Evolutionary conservation across 2,329 filamentous ascomycete genomes (phyloP), one percentile per base, ranked within the genome.

Genomic region (Rutstroemia sp.): DNA sequence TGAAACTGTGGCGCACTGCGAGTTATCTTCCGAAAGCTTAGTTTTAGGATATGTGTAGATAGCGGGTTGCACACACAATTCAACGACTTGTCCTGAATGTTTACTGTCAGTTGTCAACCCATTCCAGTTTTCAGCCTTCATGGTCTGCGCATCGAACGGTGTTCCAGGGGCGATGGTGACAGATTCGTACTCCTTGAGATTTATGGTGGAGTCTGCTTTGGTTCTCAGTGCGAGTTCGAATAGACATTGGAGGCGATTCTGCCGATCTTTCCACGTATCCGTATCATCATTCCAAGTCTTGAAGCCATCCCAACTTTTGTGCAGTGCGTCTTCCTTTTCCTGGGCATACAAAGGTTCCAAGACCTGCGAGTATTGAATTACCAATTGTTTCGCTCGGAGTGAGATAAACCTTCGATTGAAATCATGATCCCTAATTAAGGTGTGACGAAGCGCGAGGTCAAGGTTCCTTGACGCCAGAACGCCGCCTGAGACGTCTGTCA

Each of bases 121-220:
- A 21, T n/a, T 12, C 6, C 12, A 45, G 23, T 30, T 48, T 27
- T 61, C 55, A 23, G 50, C 57, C 44, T 19, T 39, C 60, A 62
- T 62, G 0, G 39, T 56, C 2, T 39, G 30, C 4, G 21, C 17
- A 21, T 62, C 56, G 27, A 54, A 62, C 34, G 21, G 46, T 3
- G 58, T 59, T 9, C 53, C 59, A n/a, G 52, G 58, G 17, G 39
- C 14, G 41, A 55, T 57, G 2, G 50, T 30, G 3, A 58, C 51
- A 42, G 58, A 57, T 41, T 62, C 57, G 48, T 62, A 62, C 39
- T 58, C 53, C 21, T 58, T 56, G 14, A 59, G 39, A 34, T 60
- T 61, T 5, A 62, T 42, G n/a, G 54, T 49, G 2, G 59, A 59
- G 19, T 60, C 53, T 19, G 57, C 58, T 48, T 61, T 62, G 6